Evolutionary conservation across 1,284 basidiomycete genomes (phyloP).

Genomic region (Nidula niveotomentosa): DNA sequence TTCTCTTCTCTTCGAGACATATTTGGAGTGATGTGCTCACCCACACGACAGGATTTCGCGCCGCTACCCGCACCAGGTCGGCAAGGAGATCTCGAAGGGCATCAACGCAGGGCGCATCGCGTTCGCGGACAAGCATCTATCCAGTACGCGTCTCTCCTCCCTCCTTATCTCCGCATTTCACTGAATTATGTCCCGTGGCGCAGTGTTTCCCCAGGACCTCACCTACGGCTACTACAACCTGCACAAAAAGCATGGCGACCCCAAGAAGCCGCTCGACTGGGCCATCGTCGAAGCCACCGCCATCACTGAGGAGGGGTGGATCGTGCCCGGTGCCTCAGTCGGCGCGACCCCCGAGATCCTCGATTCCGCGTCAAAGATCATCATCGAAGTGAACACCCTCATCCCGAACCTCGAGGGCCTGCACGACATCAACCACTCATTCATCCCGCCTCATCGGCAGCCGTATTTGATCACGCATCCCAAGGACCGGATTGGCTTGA

Average conservation of each 20-base stretch:
- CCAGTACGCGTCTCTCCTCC: conserved; percentile 25
- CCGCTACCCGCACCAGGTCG: conserved; percentile 50
- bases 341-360: conserved; percentile 53
- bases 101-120: conserved; percentile 47
- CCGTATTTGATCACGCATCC: conserved; percentile 50
- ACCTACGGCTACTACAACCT: conserved; percentile 49
- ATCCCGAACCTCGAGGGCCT: conserved; percentile 45
- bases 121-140: conserved; percentile 46
- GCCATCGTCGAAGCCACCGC: conserved; percentile 54
- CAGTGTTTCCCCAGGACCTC: conserved; percentile 50
- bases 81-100: conserved; percentile 48
- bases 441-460: conserved; percentile 42
- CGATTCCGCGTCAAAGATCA: conserved; percentile 48
- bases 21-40: neutral
- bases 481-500: conserved; percentile 43
- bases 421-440: conserved; percentile 49
- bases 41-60: conserved; percentile 36
- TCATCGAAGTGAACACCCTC: conserved; percentile 51
- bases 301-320: conserved; percentile 47
- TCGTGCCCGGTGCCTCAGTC: conserved; percentile 50
- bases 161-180: neutral
- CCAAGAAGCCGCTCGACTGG: conserved; percentile 45
- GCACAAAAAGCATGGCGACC: conserved; percentile 40
- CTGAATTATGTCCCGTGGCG: neutral
- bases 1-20: neutral